Percentiles rank a stretch among this genome's conserved stretches.
Conservation (phyloP, 768 basidiomycete genomes). For the Mycena olivaceomarginata region DNA sequence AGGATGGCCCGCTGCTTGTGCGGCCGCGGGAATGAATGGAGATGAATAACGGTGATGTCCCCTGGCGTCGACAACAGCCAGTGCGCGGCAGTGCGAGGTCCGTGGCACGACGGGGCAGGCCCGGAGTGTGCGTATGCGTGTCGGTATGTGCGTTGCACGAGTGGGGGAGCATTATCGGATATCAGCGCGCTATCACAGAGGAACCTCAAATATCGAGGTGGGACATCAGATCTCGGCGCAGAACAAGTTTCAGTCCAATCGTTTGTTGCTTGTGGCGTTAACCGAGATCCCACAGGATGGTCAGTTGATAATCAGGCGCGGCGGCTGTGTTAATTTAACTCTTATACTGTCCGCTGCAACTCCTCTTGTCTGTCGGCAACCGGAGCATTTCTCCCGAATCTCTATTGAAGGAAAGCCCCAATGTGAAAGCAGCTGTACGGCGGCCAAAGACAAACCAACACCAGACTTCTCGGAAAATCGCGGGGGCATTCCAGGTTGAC, state of each 20-base stretch:
- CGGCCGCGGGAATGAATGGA: too few species aligned
- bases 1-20: too few species aligned
- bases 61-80: too few species aligned
- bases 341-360: slow-evolving; percentile 1
- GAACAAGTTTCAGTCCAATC: not conserved
- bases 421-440: slow-evolving; percentile 7
- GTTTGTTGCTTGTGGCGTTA: slow-evolving; percentile 18
- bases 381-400: slow-evolving; percentile 4
- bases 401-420: slow-evolving; percentile 1
- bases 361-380: slow-evolving; percentile 9
- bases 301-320: not conserved
- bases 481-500: slow-evolving; percentile 8
- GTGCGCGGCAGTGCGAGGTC: too few species aligned
- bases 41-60: too few species aligned
- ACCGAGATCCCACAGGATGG: slow-evolving; percentile 14
- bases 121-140: too few species aligned
- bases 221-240: not conserved
- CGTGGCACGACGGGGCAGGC: too few species aligned
- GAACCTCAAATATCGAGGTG: not conserved
- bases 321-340: slow-evolving; percentile 4
- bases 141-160: too few species aligned
- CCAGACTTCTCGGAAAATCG: not conserved
- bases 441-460: not conserved
- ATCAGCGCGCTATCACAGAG: too few species aligned
- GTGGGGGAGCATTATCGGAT: too few species aligned